Percentiles rank a stretch among this genome's conserved stretches.
Conservation (phyloP, 345 rosid species). For the Camelina sativa region DNA sequence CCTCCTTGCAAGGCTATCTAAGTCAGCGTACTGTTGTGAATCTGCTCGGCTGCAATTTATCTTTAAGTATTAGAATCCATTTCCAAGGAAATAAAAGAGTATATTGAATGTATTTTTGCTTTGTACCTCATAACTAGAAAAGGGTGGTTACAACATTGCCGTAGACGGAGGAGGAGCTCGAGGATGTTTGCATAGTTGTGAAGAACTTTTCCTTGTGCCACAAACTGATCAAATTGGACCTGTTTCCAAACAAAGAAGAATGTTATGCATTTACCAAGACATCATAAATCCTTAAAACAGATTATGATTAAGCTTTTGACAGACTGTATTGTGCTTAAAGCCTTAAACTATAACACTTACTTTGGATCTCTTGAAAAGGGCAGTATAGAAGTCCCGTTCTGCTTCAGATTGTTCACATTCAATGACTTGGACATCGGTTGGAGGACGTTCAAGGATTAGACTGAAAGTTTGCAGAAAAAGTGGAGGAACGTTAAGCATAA, state of each 20-base stretch:
- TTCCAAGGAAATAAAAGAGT: neutral
- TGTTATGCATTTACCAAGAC: conserved; percentile 15
- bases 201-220: conserved; percentile 75
- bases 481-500: conserved; percentile 13
- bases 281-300: neutral
- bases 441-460: conserved; percentile 73
- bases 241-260: conserved; percentile 39
- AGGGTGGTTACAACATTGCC: conserved; percentile 82
- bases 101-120: neutral
- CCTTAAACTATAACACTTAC: conserved; percentile 40
- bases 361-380: conserved; percentile 70
- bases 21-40: conserved; percentile 60
- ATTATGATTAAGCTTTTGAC: conserved; percentile 1
- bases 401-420: conserved; percentile 69
- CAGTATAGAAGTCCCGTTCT: conserved; percentile 64
- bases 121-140: conserved; percentile 70
- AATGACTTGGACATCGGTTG: conserved; percentile 59
- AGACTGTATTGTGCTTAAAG: conserved; percentile 3
- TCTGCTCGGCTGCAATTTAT: conserved; percentile 43
- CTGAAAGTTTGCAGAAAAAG: conserved; percentile 44
- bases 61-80: conserved; percentile 17
- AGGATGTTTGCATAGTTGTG: conserved; percentile 72
- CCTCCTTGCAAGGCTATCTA: conserved; percentile 62
- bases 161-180: conserved; percentile 68
- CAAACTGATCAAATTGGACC: conserved; percentile 72